Base-by-base conservation (phyloP, 2,329 filamentous ascomycete genomes). In the Fusarium phyllophilum region DNA sequence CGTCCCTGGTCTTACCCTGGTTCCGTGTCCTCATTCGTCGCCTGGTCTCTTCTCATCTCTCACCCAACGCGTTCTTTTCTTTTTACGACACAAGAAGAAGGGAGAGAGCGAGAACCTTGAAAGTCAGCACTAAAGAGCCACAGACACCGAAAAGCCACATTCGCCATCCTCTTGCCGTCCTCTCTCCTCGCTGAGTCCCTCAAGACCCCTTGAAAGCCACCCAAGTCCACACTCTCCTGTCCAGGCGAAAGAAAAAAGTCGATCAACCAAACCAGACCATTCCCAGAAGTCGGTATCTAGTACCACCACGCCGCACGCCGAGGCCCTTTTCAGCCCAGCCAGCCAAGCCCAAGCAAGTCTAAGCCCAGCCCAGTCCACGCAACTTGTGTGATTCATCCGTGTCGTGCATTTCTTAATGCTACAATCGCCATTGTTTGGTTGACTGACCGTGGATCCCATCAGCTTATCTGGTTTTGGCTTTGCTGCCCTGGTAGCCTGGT, bases 371-470 rank as follows among this genome's bases (percentile, higher is more conserved):
- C 67, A 68, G 68, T 61, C 72, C 58, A 64, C 68, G 62, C 70
- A 54, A 33, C 42, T 70, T 70, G 66, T 76, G 61, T 72, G 71
- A 77, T 77, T 77, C 69, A 75, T 68, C 56, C 62, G 26, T 65
- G 67, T 74, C 68, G 68, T 74, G 68, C 68, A 73, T 64, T 72
- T 68, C 66, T 79, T 76, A 75, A 80, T 79, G 79, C 79, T 78
- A 81, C 72, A 79, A 72, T 76, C 73, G 73, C 78, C 70, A 49
- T 76, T 74, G 69, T 78, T 72, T 74, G 66, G 63, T 70, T 76
- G 74, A 74, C 76, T 72, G 77, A 81, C 78, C 78, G 76, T 71
- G 66, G 70, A 68, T 65, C 60, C 61, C 55, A 72, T 80, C 55
- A 75, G 78, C 78, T 78, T 79, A 70, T 75, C 74, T 66, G 73